Evolutionary conservation across 2,329 filamentous ascomycete species (phyloP), one percentile per base, ranked within the genome.

Genomic region (Zymoseptoria tritici): DNA sequence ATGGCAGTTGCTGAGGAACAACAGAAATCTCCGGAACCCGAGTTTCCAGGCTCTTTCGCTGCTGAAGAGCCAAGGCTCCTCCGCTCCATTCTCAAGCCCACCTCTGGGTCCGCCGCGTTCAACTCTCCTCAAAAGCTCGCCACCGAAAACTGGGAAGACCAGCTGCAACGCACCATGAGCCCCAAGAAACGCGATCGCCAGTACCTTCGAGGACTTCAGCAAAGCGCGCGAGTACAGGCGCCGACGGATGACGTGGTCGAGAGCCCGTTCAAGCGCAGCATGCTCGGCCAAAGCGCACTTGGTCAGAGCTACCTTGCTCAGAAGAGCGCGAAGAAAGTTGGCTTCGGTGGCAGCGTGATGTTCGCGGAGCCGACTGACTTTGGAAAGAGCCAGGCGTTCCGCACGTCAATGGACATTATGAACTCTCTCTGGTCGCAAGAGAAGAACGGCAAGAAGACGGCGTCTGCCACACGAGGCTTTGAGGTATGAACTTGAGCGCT

Each of bases 321-420:
- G 53, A 72, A 72, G 64, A 71, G 69, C 57, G 69, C 68, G 26
- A 71, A 70, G 65, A 70, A 70, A 58, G 60, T 61, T 21, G 64
- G 59, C 42, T 64, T 66, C 31, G 64, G 62, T 49, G 58, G 57
- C 9, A 66, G 60, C 53, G 62, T 58, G 1, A 50, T 67, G 26
- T 60, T 31, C 2, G 52, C 20, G 22, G 55, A 46, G 49, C 61
- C 58, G 57, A 36, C 60, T 24, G 60, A 62, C 19, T 56, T 71
- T 6, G 63, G 65, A 22, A 68, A 68, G 60, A 72, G 68, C 51
- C 84, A 84, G 64, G 87, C 88, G 0, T 93, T 96, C 74, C 83
- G 86, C 20, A 96, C 89, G 20, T 92, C 89, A 70, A 96, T 97
- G 76, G 94, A 97, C 78, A 79, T 97, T 73, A 97, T 96, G 91